These are phyloP conservation scores for Teratosphaeria pseudoeucalypti DNA, from an alignment of 2,329 filamentous ascomycete genomes.

Conservation along the genomic window DNA sequence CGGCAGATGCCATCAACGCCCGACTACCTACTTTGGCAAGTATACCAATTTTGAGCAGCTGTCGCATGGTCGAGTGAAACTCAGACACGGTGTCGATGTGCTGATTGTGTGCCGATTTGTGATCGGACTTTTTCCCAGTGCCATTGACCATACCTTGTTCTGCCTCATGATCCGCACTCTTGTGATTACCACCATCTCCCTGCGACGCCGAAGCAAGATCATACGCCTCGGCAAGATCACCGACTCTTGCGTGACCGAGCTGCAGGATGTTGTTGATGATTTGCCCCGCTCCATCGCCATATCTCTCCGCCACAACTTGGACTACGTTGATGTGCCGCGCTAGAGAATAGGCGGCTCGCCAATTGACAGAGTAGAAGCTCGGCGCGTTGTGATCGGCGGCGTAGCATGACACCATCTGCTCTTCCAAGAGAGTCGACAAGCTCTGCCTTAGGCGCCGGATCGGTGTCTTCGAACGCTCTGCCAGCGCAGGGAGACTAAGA, in stretches of 20 bases:
- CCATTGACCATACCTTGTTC: constrained; percentile 14
- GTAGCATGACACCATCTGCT: constrained; percentile 53
- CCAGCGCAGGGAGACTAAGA: constrained; percentile 58
- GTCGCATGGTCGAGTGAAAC: constrained; percentile 34
- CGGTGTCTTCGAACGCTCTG: constrained; percentile 60
- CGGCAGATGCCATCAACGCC: constrained; percentile 47
- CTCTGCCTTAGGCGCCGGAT: constrained; percentile 70
- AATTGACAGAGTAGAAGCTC: constrained; percentile 77
- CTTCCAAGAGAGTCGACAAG: constrained; percentile 74
- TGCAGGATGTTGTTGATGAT: constrained; percentile 66
- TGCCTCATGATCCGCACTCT: constrained; percentile 14
- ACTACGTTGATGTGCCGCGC: constrained; percentile 73
- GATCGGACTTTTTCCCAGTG: background rate
- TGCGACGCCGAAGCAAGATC: constrained; percentile 25
- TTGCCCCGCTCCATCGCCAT: constrained; percentile 63
- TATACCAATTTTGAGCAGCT: constrained; percentile 53
- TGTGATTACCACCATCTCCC: constrained; percentile 20
- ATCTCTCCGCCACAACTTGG: constrained; percentile 60
- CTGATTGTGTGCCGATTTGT: constrained; percentile 4
- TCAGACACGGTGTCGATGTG: constrained; percentile 28
- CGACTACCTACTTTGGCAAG: constrained; percentile 49
- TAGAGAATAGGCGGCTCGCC: constrained; percentile 68
- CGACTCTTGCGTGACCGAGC: constrained; percentile 65
- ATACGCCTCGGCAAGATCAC: constrained; percentile 58
- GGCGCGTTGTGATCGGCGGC: constrained; percentile 44